phyloP scores from a whole-genome alignment of 73 alveolate species.

The Paramecium caudatum region DNA sequence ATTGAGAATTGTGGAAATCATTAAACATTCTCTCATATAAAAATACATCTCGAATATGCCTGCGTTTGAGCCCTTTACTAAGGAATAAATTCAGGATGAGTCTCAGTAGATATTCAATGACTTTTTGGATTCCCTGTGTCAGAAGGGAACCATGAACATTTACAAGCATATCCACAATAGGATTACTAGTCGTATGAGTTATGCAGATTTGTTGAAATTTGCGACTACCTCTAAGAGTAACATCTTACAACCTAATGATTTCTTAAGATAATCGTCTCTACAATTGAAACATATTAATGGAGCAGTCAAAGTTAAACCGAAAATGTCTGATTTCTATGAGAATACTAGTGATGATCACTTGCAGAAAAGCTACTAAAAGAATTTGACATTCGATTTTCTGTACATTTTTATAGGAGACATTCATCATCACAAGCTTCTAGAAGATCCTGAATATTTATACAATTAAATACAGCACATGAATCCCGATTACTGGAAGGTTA shows the following conservation, averaged over 20 bases:
- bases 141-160: not conserved
- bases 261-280: conserved; percentile 14
- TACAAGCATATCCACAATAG: conserved; percentile 4
- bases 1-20: conserved; percentile 1
- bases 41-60: conserved; percentile 10
- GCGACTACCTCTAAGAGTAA: not conserved
- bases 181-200: not conserved
- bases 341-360: not conserved
- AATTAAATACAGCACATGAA: conserved; percentile 16
- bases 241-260: not conserved
- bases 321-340: conserved; percentile 36
- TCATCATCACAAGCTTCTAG: conserved; percentile 35
- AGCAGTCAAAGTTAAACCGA: conserved; percentile 3
- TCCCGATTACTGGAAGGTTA: not conserved
- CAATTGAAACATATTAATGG: conserved; percentile 29
- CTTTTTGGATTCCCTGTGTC: not conserved
- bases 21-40: not conserved
- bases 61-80: conserved; percentile 11
- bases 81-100: conserved; percentile 30
- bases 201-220: not conserved
- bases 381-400: conserved; percentile 15
- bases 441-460: conserved; percentile 23
- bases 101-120: conserved; percentile 17
- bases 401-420: conserved; percentile 47
- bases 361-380: not conserved